These are phyloP conservation scores for Globisporangium splendens DNA, from an alignment of 352 stramenopile genomes.

Conservation along the genomic window DNA sequence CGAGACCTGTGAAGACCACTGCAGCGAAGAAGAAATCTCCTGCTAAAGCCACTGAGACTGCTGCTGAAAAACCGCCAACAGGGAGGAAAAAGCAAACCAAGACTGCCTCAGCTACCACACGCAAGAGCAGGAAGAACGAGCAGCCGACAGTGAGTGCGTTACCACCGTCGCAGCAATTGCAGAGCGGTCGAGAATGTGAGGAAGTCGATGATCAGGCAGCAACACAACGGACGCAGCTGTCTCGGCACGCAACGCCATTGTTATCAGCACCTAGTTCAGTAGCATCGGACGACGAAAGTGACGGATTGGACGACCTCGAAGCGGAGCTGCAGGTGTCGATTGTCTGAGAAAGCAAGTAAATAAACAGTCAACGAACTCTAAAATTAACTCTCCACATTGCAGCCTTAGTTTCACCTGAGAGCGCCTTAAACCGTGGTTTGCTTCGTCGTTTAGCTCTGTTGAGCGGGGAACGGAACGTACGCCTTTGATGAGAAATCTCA, in stretches of 20 bases:
- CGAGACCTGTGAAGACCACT: not conserved
- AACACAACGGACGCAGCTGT: not conserved
- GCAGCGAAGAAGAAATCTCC: not conserved
- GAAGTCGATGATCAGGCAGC: not conserved
- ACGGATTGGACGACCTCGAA: constrained; percentile 42
- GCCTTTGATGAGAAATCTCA: constrained; percentile 8
- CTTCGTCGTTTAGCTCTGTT: not conserved
- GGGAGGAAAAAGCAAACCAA: not conserved
- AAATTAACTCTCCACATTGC: not conserved
- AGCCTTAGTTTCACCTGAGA: not conserved
- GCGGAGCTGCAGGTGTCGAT: constrained; percentile 31
- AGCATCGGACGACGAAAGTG: constrained; percentile 26
- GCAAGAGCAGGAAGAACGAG: not conserved
- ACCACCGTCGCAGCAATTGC: not conserved
- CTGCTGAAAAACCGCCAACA: constrained; percentile 1
- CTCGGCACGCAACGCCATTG: not conserved
- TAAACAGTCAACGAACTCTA: not conserved
- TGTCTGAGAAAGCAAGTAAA: not conserved
- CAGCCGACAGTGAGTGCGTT: not conserved
- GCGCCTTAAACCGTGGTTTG: not conserved
- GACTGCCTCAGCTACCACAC: not conserved
- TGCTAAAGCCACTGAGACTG: not conserved
- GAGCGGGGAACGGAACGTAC: not conserved
- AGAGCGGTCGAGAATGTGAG: not conserved
- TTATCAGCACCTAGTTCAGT: not conserved